These are phyloP conservation scores for Lathyrus tuberosus DNA, from an alignment of 306 rosid genomes.

Conservation along the genomic window DNA sequence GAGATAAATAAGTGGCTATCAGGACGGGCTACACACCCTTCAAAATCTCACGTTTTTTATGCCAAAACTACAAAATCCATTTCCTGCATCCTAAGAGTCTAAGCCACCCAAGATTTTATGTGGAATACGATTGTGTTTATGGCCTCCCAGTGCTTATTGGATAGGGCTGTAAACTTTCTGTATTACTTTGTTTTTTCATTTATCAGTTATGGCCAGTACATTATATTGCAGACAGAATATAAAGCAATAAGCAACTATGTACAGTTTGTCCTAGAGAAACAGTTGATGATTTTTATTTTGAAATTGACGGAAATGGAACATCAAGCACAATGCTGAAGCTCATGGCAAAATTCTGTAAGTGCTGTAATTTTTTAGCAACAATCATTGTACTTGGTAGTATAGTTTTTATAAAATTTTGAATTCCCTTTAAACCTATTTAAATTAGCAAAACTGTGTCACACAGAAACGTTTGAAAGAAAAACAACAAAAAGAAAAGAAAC, in stretches of 20 bases:
- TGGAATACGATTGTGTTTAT: conserved; percentile 16
- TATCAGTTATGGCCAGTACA: conserved; percentile 7
- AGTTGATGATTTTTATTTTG: conserved; percentile 2
- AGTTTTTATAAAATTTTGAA: conserved; percentile 15
- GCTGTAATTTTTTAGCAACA: conserved; percentile 30
- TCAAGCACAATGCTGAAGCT: conserved; percentile 10
- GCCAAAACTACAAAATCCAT: conserved; percentile 25
- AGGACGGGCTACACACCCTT: conserved; percentile 11
- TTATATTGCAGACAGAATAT: conserved; percentile 6
- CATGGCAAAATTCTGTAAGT: conserved; percentile 3
- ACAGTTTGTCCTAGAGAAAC: conserved; percentile 6
- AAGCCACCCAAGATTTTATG: conserved; percentile 18
- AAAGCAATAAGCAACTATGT: conserved; percentile 2
- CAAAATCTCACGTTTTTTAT: conserved; percentile 22
- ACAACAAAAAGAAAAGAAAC: not conserved
- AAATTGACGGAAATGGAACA: not conserved
- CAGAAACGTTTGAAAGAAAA: not conserved
- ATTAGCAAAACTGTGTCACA: conserved; percentile 12
- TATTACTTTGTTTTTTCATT: conserved; percentile 3
- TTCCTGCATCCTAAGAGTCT: conserved; percentile 7
- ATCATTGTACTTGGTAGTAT: conserved; percentile 1
- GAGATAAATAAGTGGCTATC: conserved; percentile 10
- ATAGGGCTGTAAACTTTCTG: conserved; percentile 7
- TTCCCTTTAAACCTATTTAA: conserved; percentile 17
- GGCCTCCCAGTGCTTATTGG: conserved; percentile 11